Base-by-base conservation (phyloP, 805 yeast genomes). In the Wickerhamomyces ciferrii region DNA sequence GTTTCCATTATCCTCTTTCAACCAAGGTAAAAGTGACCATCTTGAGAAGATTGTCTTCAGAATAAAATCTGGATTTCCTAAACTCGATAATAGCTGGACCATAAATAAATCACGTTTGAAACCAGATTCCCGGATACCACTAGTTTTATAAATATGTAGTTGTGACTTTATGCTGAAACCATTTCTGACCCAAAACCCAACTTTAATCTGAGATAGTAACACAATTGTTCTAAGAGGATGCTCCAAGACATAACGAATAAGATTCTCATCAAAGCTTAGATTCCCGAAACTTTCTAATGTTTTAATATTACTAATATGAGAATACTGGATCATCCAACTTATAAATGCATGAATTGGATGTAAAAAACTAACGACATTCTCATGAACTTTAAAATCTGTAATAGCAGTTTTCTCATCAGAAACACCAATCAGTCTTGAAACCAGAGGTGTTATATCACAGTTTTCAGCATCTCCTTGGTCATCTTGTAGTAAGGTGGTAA, bases 151-250 rank as follows among this genome's bases (percentile, higher is more conserved):
- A 47, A 90, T 81, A 53, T 82, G 84, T 52, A 86, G 73, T 59
- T 92, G 98, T 23, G 83, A 81, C 37, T 85, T 74, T 5, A 89
- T 81, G 37, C 91, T 84, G 48, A 79, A 76, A 0, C 99, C 99
- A 64, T 92, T 92, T 57, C 98, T 76, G 0, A 92, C 97, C 98
- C 98, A 92, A 47, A 85, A 76, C 0, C 97, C 97, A 0, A 86
- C 81, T 49, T 87, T 84, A 9, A 92, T 86, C 57, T 94, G 97
- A 0, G 96, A 80, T 52, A 88, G 65, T 9, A 87, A 64, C 0
- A 87, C 96, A 25, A 89, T 59, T 0, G 91, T 84, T 47, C 95
- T 72, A 19, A 94, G 62, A 0, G 97, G 85, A 51, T 85, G 83
- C 52, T 89, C 96, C 52, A 84, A 76, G 7, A 84, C 57, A 25